Conservation (phyloP, 768 basidiomycete species). For the Thelephora aurantiotincta region DNA sequence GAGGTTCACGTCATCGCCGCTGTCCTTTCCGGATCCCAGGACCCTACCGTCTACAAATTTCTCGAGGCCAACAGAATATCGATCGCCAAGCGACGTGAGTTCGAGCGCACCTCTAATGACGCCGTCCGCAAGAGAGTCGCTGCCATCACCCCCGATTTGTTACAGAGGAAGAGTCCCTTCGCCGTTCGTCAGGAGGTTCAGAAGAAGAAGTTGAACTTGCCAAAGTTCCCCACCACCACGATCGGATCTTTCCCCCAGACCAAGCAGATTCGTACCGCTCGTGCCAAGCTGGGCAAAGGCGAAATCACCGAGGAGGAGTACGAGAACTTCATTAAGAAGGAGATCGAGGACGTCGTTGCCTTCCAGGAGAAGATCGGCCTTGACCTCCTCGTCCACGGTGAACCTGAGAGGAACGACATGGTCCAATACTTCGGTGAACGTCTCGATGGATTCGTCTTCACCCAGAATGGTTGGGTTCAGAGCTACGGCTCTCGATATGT, state of each 20-base stretch:
- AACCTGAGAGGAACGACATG: constrained; percentile 99
- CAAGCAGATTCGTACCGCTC: constrained; percentile 95
- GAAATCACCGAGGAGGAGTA: constrained; percentile 80
- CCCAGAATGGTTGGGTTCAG: constrained; percentile 98
- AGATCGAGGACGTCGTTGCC: constrained; percentile 82
- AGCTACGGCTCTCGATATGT: constrained; percentile 97
- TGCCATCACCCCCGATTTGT: constrained; percentile 74
- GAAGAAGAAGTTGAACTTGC: constrained; percentile 76
- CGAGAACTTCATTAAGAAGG: constrained; percentile 96
- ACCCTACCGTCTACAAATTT: constrained; percentile 49
- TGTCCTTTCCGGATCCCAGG: constrained; percentile 74
- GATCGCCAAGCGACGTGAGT: constrained; percentile 88
- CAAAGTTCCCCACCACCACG: constrained; percentile 97
- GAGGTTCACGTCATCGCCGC: constrained; percentile 86
- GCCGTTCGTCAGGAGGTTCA: constrained; percentile 77
- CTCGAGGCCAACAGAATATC: constrained; percentile 83
- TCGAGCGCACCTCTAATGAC: constrained; percentile 88
- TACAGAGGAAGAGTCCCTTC: constrained; percentile 85
- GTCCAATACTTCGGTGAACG: constrained; percentile 99
- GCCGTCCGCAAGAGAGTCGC: constrained; percentile 91
- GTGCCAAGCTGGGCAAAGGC: constrained; percentile 87
- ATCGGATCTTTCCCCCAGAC: constrained; percentile 99
- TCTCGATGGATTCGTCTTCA: constrained; percentile 91
- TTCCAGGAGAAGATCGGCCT: constrained; percentile 97
- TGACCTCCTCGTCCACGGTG: constrained; percentile 96